These are phyloP conservation scores for Boletus coccyginus DNA, from an alignment of 768 basidiomycete genomes.

Conservation along the genomic window DNA sequence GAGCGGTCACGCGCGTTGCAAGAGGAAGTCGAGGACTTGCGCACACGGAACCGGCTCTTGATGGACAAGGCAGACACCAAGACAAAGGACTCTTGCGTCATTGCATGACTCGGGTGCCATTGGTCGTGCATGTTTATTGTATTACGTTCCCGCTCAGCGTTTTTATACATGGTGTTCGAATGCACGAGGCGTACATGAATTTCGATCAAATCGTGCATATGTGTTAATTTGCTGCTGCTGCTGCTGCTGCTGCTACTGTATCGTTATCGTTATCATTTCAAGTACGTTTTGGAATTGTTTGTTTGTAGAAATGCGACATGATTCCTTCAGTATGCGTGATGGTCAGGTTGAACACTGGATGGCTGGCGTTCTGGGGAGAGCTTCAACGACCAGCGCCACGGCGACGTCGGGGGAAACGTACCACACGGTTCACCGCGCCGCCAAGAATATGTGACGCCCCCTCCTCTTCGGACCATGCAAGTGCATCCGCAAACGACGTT, in stretches of 20 bases:
- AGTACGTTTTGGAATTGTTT: conserved; percentile 42
- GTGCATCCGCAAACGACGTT: conserved; percentile 49
- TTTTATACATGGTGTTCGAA: background rate
- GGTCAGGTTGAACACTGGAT: conserved; percentile 76
- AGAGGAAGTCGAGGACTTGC: conserved; percentile 49
- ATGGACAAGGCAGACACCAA: conserved; percentile 31
- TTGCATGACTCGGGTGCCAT: conserved; percentile 16
- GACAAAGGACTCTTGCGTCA: conserved; percentile 28
- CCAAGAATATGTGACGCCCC: conserved; percentile 57
- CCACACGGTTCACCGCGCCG: conserved; percentile 58
- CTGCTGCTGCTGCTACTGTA: background rate
- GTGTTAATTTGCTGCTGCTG: background rate
- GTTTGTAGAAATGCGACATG: conserved; percentile 73
- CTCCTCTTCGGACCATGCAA: conserved; percentile 70
- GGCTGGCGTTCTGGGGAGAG: conserved; percentile 68
- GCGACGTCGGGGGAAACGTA: conserved; percentile 32
- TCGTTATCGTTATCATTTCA: background rate
- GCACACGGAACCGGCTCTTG: conserved; percentile 43
- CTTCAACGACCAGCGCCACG: background rate
- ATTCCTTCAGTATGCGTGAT: conserved; percentile 62
- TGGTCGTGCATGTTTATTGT: background rate
- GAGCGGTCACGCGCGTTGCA: conserved; percentile 37
- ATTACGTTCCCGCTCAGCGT: background rate
- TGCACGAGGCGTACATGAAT: background rate
- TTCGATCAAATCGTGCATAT: conserved; percentile 1